Base-by-base conservation (phyloP, 202 grass and related monocot species). In the Saccharum hybrid region DNA sequence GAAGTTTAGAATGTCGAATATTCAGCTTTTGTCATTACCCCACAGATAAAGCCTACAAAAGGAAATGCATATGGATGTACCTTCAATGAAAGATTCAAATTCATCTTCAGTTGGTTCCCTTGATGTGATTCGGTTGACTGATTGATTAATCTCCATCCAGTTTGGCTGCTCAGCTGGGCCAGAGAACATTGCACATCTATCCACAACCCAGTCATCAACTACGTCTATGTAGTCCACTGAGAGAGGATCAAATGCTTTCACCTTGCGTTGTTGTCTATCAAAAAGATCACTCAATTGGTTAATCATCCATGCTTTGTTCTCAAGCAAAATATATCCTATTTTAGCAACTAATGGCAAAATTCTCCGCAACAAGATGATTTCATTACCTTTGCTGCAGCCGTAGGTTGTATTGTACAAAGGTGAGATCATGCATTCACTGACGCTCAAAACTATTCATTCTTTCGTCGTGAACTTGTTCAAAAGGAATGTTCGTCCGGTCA, bases 381-480 rank as follows among this genome's bases (percentile, higher is more conserved):
- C 7, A 18, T 88, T 83, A 94, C 95, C 90, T 94, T 84, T 93
- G 90, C 51, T 94, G 95, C 69, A 97, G 76, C 40, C 86, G 82
- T 28, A 94, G 81, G 83, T 97, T 94, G 88, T 92, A 94, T 48
- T 91, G 95, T 23, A 94, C 92, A 88, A 93, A 93, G 52, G 80
- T 94, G 38, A 98, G 92, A 43, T 94, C 80, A 66, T 86, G 75
- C 46, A 94, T 71, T 33, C 90, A 69, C 40, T 90, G 92, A 71
- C 90, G 85, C 85, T 98, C 95, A 88, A 98, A 94, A 76, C 82
- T 72, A 88, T 93, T 98, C 82, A 94, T 85, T 88, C 88, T 85
- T 80, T 88, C 82, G 34, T 93, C 88, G 88, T 94, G 86, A 72
- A 86, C 85, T 88, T 88, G 90, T 77, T 98, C 92, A 30, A 94